Base-by-base conservation (phyloP, 2,329 filamentous ascomycete genomes). In the Ascochyta lentis region DNA sequence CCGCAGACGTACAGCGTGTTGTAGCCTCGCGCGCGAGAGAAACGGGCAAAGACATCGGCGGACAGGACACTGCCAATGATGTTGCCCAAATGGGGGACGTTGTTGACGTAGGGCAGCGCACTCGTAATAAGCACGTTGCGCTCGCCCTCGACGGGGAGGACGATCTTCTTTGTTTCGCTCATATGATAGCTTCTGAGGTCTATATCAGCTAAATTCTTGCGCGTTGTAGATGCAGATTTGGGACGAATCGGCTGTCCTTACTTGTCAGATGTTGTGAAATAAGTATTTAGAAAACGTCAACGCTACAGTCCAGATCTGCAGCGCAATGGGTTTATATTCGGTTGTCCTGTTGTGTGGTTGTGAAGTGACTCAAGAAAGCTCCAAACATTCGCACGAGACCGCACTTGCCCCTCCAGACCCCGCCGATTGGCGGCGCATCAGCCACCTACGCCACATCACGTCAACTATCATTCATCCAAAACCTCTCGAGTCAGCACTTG, bases 81-180 rank as follows among this genome's bases (percentile, higher is more conserved):
- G 59, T 75, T 75, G 41, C 72, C 93, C 67, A 97, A 80, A 79
- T 96, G 93, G 44, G 92, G 82, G 0, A 84, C 79, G 69, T 88
- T 88, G 76, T 88, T 88, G 48, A 91, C 89, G 69, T 96, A 96
- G 38, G 92, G 92, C 43, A 97, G 78, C n/a, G 93, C 93, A 67
- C 89, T 94, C 39, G 94, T 96, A 68, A 98, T 88, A 60, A 98
- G 85, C 67, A 96, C 86, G 76, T 97, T 98, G 69, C 88, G 85
- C 82, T 96, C 88, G 66, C 80, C 80, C 57, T 79, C 76, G 55
- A 78, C 70, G 49, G 80, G 80, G 50, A 83, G 70, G 46, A 82
- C 80, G 64, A 77, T 77, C 57, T 77, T 75, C 61, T 76, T 74
- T 48, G 72, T 63, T 40, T 67, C 68, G 43, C 69, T 60, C 67